Conservation (phyloP, 78 protist genomes). For the Blattamonas nauphoetae region DNA sequence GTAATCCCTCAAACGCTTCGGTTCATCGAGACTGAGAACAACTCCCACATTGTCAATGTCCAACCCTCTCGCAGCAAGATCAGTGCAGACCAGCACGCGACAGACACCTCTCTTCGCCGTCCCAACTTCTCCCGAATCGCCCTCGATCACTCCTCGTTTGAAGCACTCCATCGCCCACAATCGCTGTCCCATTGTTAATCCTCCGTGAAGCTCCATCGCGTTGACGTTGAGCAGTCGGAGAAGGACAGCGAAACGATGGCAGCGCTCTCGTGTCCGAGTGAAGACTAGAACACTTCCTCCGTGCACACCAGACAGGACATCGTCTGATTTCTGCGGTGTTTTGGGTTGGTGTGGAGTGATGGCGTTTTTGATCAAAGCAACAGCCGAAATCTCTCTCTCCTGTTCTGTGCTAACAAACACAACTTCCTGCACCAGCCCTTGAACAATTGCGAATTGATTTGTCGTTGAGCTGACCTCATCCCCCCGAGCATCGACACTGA, state of each 20-base stretch:
- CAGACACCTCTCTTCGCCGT: neutral
- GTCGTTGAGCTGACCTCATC: neutral
- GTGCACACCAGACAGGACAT: too few species aligned
- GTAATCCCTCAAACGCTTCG: constrained; percentile 32
- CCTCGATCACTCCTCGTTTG: neutral
- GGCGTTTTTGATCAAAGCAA: neutral
- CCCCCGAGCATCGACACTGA: neutral
- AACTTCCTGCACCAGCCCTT: neutral
- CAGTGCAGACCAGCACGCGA: constrained; percentile 65
- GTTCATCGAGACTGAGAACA: constrained; percentile 73
- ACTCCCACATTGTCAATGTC: constrained; percentile 57
- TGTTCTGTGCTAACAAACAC: neutral
- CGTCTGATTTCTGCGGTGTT: too few species aligned
- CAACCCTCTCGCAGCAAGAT: constrained; percentile 79
- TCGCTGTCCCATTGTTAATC: neutral
- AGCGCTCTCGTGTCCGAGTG: neutral
- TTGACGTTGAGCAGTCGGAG: neutral
- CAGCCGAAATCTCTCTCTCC: neutral
- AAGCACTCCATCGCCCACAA: neutral
- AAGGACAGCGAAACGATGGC: neutral
- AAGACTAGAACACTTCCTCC: neutral
- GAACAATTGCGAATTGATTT: neutral
- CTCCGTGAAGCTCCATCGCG: constrained; percentile 12
- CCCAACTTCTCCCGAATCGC: neutral
- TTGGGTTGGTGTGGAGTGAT: neutral